Conservation (phyloP, 1,284 basidiomycete genomes). For the Rhodotorula sp. region DNA sequence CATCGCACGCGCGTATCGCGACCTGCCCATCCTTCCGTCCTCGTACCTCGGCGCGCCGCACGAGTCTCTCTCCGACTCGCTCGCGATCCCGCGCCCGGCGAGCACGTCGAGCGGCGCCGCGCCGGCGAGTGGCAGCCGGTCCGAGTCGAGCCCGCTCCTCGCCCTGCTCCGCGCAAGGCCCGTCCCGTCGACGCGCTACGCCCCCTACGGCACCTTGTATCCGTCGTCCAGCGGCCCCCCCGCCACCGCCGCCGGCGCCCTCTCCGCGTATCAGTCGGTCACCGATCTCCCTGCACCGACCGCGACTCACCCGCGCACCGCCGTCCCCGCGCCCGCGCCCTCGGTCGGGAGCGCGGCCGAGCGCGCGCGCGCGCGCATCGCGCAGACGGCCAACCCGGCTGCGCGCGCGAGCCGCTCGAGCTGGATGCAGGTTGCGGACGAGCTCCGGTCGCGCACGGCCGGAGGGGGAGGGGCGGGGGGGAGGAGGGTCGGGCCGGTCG, state of each 20-base stretch:
- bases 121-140: not conserved
- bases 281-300: not conserved
- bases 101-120: not conserved
- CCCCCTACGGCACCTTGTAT: not conserved
- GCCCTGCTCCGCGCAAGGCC: not conserved
- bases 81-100: not conserved
- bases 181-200: not conserved
- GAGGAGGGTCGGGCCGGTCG: not conserved
- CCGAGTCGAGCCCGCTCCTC: not conserved
- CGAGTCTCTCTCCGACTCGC: not conserved
- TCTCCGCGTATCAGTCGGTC: too few relatives aligned
- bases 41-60: not conserved
- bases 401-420: conserved; percentile 13
- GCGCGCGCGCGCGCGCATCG: not conserved
- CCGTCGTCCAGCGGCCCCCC: not conserved
- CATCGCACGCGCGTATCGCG: too few relatives aligned
- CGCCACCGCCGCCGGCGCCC: not conserved
- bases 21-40: too few relatives aligned
- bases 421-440: conserved; percentile 15
- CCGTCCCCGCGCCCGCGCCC: not conserved
- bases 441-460: not conserved
- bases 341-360: not conserved
- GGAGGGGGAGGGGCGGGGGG: not conserved
- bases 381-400: not conserved
- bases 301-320: not conserved